Evolutionary conservation across 2,329 filamentous ascomycete species (phyloP).

Genomic region (Bretziella fagacearum): DNA sequence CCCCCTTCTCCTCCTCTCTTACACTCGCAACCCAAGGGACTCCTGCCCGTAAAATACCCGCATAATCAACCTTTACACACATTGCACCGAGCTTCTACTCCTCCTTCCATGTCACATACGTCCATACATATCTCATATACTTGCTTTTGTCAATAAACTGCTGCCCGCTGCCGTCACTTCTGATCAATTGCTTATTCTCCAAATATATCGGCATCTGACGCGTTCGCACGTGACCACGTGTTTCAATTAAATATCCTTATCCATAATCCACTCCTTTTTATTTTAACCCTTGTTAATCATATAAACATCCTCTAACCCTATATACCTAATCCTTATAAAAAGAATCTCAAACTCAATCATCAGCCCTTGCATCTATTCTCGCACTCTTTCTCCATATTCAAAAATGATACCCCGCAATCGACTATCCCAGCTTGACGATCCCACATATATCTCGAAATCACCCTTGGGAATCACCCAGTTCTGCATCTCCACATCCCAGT

Average conservation of each 20-base stretch:
- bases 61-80: too few species aligned
- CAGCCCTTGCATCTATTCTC: background rate
- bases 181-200: background rate
- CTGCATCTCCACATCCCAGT: conserved; percentile 53
- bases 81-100: background rate
- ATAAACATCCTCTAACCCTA: background rate
- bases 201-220: background rate
- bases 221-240: conserved; percentile 9
- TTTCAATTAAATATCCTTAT: conserved; percentile 3
- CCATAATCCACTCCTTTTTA: background rate
- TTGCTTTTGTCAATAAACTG: too few species aligned
- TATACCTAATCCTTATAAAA: background rate
- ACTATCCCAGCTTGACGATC: conserved; percentile 31
- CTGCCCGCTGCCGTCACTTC: background rate
- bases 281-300: conserved; percentile 6
- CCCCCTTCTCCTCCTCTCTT: too few species aligned
- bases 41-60: too few species aligned
- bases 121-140: too few species aligned
- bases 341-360: background rate
- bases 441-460: conserved; percentile 27
- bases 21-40: too few species aligned
- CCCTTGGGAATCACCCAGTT: conserved; percentile 40
- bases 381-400: background rate
- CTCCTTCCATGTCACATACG: background rate
- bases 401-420: conserved; percentile 19